phyloP scores from a whole-genome alignment of 192 early-diverging fungal genomes.

The Pilaira anomala region DNA sequence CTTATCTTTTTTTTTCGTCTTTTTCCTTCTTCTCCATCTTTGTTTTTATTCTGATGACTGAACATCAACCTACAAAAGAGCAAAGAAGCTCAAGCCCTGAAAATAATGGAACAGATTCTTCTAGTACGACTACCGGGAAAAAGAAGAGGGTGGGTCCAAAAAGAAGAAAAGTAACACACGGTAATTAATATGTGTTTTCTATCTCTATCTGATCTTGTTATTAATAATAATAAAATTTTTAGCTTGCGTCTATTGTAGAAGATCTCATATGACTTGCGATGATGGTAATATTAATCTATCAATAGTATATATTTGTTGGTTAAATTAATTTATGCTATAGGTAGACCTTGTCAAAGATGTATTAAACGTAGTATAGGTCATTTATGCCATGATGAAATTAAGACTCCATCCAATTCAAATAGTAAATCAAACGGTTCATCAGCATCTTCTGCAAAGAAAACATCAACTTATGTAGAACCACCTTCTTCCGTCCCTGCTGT shows the following conservation, averaged over 20 bases:
- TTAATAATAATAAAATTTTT: constrained; percentile 5
- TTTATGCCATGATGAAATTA: constrained; percentile 84
- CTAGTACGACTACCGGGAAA: background rate
- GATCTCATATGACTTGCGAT: constrained; percentile 97
- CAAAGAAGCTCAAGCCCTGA: background rate
- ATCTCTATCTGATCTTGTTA: background rate
- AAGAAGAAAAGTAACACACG: constrained; percentile 5
- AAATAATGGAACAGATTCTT: background rate
- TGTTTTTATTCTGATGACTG: background rate
- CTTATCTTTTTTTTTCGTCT: background rate
- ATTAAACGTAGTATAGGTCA: constrained; percentile 91
- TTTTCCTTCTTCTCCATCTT: background rate
- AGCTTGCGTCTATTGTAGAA: constrained; percentile 93
- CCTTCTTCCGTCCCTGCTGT: background rate
- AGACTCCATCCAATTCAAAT: constrained; percentile 11
- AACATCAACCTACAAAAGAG: background rate
- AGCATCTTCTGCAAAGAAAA: constrained; percentile 21
- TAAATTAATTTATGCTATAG: background rate
- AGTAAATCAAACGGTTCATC: background rate
- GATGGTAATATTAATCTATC: constrained; percentile 46
- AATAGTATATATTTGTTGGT: background rate
- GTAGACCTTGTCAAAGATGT: constrained; percentile 88
- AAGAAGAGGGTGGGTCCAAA: background rate
- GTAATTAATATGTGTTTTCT: background rate
- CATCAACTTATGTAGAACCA: constrained; percentile 11